Evolutionary conservation across 2,329 filamentous ascomycete genomes (phyloP).

Genomic region (Thyridium curvatum): DNA sequence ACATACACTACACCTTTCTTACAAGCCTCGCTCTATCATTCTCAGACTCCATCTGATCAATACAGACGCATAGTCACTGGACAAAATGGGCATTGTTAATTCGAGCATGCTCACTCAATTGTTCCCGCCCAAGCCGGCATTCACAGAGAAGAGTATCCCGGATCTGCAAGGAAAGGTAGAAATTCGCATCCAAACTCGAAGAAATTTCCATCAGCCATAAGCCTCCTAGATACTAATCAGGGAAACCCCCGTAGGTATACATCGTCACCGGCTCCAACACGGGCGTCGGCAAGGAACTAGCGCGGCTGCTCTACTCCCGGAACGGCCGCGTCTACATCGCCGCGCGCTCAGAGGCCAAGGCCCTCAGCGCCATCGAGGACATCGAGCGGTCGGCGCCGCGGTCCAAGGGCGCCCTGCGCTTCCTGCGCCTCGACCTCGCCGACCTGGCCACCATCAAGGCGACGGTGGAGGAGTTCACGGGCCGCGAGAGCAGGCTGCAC

Average conservation of each 20-base stretch:
- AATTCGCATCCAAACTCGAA: too few species aligned
- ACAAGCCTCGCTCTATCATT: too few species aligned
- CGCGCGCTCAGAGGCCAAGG: slow-evolving; percentile 34
- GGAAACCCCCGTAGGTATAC: slow-evolving; percentile 30
- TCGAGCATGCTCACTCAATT: background rate
- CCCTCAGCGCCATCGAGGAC: slow-evolving; percentile 29
- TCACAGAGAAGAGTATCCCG: slow-evolving; percentile 22
- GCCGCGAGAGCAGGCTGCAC: slow-evolving; percentile 19
- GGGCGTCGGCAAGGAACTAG: slow-evolving; percentile 40
- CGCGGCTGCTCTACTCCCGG: slow-evolving; percentile 40
- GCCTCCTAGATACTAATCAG: background rate
- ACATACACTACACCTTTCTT: too few species aligned
- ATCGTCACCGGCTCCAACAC: slow-evolving; percentile 33
- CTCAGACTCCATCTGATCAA: too few species aligned
- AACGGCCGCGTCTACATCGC: slow-evolving; percentile 46
- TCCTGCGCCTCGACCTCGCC: slow-evolving; percentile 24
- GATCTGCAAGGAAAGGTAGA: slow-evolving; percentile 17
- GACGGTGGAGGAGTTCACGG: slow-evolving; percentile 13
- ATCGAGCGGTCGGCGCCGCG: slow-evolving; percentile 20
- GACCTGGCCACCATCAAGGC: slow-evolving; percentile 18
- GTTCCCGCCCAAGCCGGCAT: slow-evolving; percentile 18
- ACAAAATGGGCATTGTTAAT: too few species aligned
- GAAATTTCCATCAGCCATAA: too few species aligned
- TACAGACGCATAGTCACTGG: too few species aligned
- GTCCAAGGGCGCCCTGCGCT: slow-evolving; percentile 19